These are phyloP conservation scores for Pseudodiploospora longispora DNA, from an alignment of 2,329 filamentous ascomycete species.

Conservation along the genomic window DNA sequence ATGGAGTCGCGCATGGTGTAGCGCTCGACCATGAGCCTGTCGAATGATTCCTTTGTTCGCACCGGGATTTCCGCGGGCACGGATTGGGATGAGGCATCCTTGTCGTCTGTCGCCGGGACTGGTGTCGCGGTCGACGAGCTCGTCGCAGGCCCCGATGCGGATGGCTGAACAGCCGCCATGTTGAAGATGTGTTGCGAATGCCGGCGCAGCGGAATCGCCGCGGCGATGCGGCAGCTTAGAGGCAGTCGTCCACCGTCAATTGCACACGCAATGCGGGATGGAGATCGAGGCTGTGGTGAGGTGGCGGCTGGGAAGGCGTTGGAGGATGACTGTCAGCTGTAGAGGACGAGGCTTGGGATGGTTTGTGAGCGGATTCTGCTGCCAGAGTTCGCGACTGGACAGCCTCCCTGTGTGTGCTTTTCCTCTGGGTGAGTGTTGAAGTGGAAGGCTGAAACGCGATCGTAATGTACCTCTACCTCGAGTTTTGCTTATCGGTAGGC, in stretches of 20 bases:
- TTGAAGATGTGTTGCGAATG: constrained; percentile 15
- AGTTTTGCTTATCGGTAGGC: neutral
- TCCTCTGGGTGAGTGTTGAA: too few relatives aligned
- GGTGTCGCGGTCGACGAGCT: constrained; percentile 25
- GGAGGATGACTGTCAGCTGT: constrained; percentile 9
- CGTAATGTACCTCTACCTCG: too few relatives aligned
- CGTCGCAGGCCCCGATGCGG: constrained; percentile 26
- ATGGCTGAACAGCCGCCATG: constrained; percentile 37
- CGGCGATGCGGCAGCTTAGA: constrained; percentile 23
- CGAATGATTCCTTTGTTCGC: constrained; percentile 49
- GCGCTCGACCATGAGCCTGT: constrained; percentile 45
- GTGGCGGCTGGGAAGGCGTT: constrained; percentile 6
- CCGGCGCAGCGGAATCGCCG: constrained; percentile 28
- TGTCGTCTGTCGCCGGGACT: constrained; percentile 18
- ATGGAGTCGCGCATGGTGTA: constrained; percentile 47
- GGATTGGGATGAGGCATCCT: constrained; percentile 16
- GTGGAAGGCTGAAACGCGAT: too few relatives aligned
- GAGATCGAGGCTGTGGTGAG: constrained; percentile 7
- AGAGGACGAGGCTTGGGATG: constrained; percentile 6
- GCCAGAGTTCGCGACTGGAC: constrained; percentile 11
- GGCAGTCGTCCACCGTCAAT: constrained; percentile 3
- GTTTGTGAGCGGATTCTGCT: constrained; percentile 18
- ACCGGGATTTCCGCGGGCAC: constrained; percentile 26
- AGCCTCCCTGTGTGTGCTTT: constrained; percentile 6
- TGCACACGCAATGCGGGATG: neutral